Evolutionary conservation across 257 asterid species (phyloP).

Genomic region (Primulina tabacum): DNA sequence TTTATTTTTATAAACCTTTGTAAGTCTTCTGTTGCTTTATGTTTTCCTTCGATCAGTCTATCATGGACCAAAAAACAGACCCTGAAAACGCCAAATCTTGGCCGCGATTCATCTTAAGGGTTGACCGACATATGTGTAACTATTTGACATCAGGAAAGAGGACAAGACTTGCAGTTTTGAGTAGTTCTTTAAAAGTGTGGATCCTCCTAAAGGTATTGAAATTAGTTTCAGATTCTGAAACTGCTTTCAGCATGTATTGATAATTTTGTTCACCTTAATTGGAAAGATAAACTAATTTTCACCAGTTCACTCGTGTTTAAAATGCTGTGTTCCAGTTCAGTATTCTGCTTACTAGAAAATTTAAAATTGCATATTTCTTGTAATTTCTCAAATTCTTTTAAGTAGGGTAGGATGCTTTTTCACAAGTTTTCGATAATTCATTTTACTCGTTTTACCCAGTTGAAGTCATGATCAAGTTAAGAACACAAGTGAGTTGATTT

Average conservation of each 20-base stretch:
- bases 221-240: constrained; percentile 2
- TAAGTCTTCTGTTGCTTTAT: constrained; percentile 13
- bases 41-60: constrained; percentile 56
- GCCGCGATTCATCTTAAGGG: constrained; percentile 85
- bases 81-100: constrained; percentile 78
- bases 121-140: constrained; percentile 89
- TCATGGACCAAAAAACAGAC: constrained; percentile 61
- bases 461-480: neutral
- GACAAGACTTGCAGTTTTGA: constrained; percentile 79
- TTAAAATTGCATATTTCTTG: neutral
- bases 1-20: constrained; percentile 17
- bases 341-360: neutral
- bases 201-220: constrained; percentile 80
- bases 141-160: constrained; percentile 85
- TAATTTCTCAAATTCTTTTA: neutral
- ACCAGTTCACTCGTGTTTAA: neutral
- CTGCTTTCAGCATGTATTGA: too few species aligned
- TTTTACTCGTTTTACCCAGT: neutral
- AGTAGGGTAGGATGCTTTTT: neutral
- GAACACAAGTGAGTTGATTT: neutral
- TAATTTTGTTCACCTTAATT: neutral
- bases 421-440: neutral
- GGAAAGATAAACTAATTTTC: neutral
- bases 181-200: constrained; percentile 98
- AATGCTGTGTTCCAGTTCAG: neutral